Percentiles rank a stretch among this genome's conserved stretches.
Evolutionary conservation across 768 basidiomycete genomes (phyloP).

Genomic region (Tulasnella sp.): DNA sequence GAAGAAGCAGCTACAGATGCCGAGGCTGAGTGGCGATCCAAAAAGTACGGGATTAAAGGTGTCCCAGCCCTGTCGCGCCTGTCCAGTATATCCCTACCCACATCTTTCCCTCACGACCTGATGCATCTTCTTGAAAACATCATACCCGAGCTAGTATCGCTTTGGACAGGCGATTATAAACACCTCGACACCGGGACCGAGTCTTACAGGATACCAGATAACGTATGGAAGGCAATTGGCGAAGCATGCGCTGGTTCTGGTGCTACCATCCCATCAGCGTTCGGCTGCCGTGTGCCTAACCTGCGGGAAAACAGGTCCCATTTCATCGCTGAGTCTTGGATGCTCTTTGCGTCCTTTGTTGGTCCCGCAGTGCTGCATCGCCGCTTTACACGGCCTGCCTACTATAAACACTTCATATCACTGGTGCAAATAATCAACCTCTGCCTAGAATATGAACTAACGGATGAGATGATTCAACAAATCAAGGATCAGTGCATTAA

Average conservation of each 20-base stretch:
- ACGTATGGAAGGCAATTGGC: slow-evolving; percentile 36
- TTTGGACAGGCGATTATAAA: slow-evolving; percentile 36
- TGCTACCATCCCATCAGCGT: slow-evolving; percentile 30
- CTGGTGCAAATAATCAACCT: slow-evolving; percentile 31
- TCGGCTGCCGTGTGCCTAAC: slow-evolving; percentile 29
- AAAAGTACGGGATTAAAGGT: slow-evolving; percentile 29
- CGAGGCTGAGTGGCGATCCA: slow-evolving; percentile 21
- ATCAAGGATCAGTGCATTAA: slow-evolving; percentile 17
- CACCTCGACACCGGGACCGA: slow-evolving; percentile 26
- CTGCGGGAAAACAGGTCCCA: slow-evolving; percentile 23
- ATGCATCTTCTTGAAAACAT: slow-evolving; percentile 42
- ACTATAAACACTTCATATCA: slow-evolving; percentile 34
- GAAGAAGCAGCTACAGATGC: slow-evolving; percentile 22
- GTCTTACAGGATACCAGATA: slow-evolving; percentile 22
- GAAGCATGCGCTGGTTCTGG: slow-evolving; percentile 27
- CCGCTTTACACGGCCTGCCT: slow-evolving; percentile 26
- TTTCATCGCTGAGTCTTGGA: slow-evolving; percentile 32
- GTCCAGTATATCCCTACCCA: slow-evolving; percentile 28
- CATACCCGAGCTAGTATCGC: slow-evolving; percentile 29
- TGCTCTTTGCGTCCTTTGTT: slow-evolving; percentile 33
- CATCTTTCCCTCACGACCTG: slow-evolving; percentile 37
- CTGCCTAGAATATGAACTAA: too few relatives aligned
- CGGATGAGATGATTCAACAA: slow-evolving; percentile 29
- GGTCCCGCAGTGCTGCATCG: slow-evolving; percentile 31
- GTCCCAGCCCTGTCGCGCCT: slow-evolving; percentile 27